Conservation (phyloP, 2,329 filamentous ascomycete genomes). For the Fusarium illudens region DNA sequence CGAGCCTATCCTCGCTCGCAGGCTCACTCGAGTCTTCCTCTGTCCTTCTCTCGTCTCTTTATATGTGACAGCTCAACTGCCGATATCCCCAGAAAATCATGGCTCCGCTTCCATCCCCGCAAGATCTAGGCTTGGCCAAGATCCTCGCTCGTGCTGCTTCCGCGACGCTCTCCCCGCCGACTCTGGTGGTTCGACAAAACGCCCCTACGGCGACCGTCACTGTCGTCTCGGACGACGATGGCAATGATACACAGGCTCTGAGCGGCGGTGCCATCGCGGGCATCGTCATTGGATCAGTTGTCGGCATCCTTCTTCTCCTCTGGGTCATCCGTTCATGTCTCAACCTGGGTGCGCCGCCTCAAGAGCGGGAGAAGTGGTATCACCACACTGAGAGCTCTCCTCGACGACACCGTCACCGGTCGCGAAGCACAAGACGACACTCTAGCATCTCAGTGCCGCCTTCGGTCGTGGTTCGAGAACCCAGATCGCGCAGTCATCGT, state of each 20-base stretch:
- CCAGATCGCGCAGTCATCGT: constrained; percentile 31
- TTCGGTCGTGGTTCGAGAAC: constrained; percentile 32
- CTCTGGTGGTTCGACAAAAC: constrained; percentile 31
- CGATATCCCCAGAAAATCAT: constrained; percentile 2
- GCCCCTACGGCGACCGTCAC: constrained; percentile 44
- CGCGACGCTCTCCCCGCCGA: constrained; percentile 20
- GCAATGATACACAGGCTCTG: constrained; percentile 40
- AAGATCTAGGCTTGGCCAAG: constrained; percentile 22
- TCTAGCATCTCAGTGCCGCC: constrained; percentile 40
- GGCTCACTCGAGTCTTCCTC: not conserved
- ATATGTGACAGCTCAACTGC: not conserved
- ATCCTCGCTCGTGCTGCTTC: constrained; percentile 27
- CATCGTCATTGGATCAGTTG: constrained; percentile 59
- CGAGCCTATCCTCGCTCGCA: not conserved
- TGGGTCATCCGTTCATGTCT: constrained; percentile 58
- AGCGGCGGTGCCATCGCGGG: constrained; percentile 60
- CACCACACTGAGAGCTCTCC: constrained; percentile 40
- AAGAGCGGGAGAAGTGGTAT: constrained; percentile 46
- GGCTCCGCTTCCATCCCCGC: constrained; percentile 26
- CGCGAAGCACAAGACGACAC: constrained; percentile 33
- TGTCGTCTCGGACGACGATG: constrained; percentile 35
- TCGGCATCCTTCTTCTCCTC: constrained; percentile 54
- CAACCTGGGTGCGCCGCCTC: constrained; percentile 51
- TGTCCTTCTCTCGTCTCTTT: not conserved
- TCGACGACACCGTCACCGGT: constrained; percentile 36